Evolutionary conservation across 164 flowering plant genomes (phyloP).

Genomic region (Magnolia kwangsiensis): DNA sequence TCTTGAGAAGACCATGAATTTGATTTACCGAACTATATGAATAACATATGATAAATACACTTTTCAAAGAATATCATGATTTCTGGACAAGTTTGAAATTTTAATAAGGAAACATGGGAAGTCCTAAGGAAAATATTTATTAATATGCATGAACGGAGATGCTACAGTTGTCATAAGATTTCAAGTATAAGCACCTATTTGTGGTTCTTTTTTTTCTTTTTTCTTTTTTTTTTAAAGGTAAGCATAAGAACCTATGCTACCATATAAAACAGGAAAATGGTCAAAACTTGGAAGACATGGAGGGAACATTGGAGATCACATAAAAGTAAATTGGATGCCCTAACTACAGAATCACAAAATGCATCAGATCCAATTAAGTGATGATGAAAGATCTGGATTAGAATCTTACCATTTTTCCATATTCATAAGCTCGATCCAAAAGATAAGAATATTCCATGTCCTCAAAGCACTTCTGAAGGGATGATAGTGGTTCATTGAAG

Average conservation of each 20-base stretch:
- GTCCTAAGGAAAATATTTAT: too few species aligned
- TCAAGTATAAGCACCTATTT: too few species aligned
- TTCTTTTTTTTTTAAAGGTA: too few species aligned
- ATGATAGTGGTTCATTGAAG: slow-evolving; percentile 92
- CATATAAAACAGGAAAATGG: background rate
- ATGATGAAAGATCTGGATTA: background rate
- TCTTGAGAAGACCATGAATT: too few species aligned
- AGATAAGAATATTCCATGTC: slow-evolving; percentile 87
- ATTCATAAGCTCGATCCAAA: slow-evolving; percentile 74
- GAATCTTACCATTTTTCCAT: slow-evolving; percentile 58
- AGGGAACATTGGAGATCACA: background rate
- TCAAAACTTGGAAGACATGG: background rate
- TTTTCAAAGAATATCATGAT: too few species aligned
- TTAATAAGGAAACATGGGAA: too few species aligned
- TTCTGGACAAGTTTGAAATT: too few species aligned
- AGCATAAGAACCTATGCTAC: background rate
- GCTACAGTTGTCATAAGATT: too few species aligned
- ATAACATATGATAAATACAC: too few species aligned
- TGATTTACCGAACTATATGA: too few species aligned
- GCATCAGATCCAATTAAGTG: background rate
- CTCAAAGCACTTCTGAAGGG: slow-evolving; percentile 91
- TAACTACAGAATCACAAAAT: background rate
- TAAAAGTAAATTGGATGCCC: background rate
- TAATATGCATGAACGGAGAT: too few species aligned
- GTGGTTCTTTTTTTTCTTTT: too few species aligned